phyloP scores from a whole-genome alignment of 2,329 filamentous ascomycete species.

The Aspergillus cejpii region DNA sequence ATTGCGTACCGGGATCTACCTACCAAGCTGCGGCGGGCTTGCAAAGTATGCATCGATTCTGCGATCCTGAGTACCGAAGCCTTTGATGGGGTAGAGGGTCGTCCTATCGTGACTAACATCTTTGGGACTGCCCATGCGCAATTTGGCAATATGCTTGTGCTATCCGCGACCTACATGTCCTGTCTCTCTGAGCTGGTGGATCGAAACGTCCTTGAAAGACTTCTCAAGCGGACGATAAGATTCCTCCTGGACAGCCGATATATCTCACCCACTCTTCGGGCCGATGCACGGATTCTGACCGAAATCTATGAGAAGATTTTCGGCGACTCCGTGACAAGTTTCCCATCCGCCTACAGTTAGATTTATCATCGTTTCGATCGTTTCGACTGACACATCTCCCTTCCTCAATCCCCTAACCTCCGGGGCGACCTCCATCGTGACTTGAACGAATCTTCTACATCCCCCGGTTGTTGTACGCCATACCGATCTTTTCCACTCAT shows the following conservation, averaged over 20 bases:
- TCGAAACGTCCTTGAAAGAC: slow-evolving; percentile 48
- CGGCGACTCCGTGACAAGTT: slow-evolving; percentile 25
- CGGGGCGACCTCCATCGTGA: no score
- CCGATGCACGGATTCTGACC: slow-evolving; percentile 67
- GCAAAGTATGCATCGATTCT: slow-evolving; percentile 59
- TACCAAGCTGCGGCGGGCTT: slow-evolving; percentile 49
- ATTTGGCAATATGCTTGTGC: slow-evolving; percentile 93
- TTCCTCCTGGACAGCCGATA: slow-evolving; percentile 66
- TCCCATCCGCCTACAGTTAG: slow-evolving; percentile 1
- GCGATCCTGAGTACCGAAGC: slow-evolving; percentile 79
- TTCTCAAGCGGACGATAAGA: slow-evolving; percentile 66
- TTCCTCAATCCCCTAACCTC: no score
- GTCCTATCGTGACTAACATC: slow-evolving; percentile 86
- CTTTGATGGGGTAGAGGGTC: slow-evolving; percentile 59
- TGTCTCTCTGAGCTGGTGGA: slow-evolving; percentile 55
- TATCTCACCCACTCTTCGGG: slow-evolving; percentile 66
- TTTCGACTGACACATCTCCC: no score
- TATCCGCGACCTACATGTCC: slow-evolving; percentile 72
- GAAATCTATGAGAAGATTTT: slow-evolving; percentile 44
- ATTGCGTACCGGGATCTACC: slow-evolving; percentile 25
- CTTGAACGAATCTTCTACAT: not conserved
- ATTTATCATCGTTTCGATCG: not conserved
- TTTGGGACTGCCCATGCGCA: slow-evolving; percentile 97
- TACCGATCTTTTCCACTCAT: not conserved
- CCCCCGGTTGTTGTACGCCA: not conserved